Evolutionary conservation across 2,329 filamentous ascomycete species (phyloP).

Genomic region (Knufia fluminis): DNA sequence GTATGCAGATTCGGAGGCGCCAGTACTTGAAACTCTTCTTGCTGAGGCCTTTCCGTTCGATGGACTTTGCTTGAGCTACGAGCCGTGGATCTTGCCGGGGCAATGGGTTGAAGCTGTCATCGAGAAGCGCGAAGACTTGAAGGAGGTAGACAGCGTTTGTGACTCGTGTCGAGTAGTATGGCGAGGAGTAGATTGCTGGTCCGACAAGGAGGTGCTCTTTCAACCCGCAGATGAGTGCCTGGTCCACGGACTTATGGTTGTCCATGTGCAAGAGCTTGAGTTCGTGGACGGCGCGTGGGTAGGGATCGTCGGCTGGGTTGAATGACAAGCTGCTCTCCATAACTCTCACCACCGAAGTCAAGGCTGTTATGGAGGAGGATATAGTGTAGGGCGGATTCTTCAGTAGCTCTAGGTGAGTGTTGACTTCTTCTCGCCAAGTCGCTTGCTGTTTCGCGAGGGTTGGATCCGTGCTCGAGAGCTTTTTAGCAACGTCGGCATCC

Average conservation of each 20-base stretch:
- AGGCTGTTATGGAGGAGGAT: neutral
- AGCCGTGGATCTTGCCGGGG: neutral
- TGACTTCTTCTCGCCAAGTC: neutral
- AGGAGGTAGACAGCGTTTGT: slow-evolving; percentile 5
- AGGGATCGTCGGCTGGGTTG: slow-evolving; percentile 1
- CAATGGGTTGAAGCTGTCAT: neutral
- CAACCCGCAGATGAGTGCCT: neutral
- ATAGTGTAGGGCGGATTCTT: neutral
- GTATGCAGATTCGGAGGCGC: slow-evolving; percentile 1
- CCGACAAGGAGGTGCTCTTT: slow-evolving; percentile 5
- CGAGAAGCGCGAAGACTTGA: slow-evolving; percentile 2
- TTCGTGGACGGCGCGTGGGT: neutral
- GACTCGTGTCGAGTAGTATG: slow-evolving; percentile 2
- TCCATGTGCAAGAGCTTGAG: slow-evolving; percentile 7
- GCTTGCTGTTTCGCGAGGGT: neutral
- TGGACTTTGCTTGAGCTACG: neutral
- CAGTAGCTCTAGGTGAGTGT: neutral
- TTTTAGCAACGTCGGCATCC: neutral
- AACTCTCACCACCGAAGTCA: neutral
- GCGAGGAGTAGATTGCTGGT: neutral
- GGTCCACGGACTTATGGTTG: neutral
- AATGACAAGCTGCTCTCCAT: neutral
- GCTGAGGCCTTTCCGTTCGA: slow-evolving; percentile 2
- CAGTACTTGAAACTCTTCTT: slow-evolving; percentile 1
- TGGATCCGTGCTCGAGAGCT: neutral